phyloP scores from a whole-genome alignment of 352 stramenopile species.

The Phytopythium mirpurense region DNA sequence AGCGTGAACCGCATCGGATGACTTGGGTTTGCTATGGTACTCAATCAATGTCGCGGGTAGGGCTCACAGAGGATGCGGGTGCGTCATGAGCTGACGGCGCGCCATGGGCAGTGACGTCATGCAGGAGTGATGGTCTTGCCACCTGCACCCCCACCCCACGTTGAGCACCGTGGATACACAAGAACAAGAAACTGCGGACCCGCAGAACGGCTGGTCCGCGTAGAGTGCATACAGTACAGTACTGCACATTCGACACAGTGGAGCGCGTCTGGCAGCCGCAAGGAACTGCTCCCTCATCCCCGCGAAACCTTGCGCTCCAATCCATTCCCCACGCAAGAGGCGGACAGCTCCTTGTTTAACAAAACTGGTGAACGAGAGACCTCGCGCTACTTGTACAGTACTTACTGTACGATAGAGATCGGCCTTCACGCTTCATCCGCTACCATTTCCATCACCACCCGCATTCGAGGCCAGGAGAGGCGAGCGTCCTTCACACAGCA shows the following conservation, averaged over 20 bases:
- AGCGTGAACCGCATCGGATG: background rate
- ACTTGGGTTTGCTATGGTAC: background rate
- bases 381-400: too few species aligned
- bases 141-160: background rate
- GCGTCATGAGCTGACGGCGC: slow-evolving; percentile 4
- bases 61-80: background rate
- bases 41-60: background rate
- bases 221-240: too few species aligned
- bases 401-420: too few species aligned
- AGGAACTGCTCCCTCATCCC: background rate
- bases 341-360: background rate
- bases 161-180: background rate
- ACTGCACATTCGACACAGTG: too few species aligned
- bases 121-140: slow-evolving; percentile 9
- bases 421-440: too few species aligned
- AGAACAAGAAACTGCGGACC: background rate
- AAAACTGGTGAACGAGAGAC: background rate
- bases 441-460: too few species aligned
- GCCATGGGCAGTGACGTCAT: slow-evolving; percentile 6
- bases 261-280: background rate
- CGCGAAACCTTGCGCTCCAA: slow-evolving; percentile 1
- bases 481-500: too few species aligned
- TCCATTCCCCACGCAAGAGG: background rate
- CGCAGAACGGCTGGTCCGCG: too few species aligned
- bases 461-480: too few species aligned